Base-by-base conservation (phyloP, 805 yeast species). In the Hemisphaericaspora nanyangensis region DNA sequence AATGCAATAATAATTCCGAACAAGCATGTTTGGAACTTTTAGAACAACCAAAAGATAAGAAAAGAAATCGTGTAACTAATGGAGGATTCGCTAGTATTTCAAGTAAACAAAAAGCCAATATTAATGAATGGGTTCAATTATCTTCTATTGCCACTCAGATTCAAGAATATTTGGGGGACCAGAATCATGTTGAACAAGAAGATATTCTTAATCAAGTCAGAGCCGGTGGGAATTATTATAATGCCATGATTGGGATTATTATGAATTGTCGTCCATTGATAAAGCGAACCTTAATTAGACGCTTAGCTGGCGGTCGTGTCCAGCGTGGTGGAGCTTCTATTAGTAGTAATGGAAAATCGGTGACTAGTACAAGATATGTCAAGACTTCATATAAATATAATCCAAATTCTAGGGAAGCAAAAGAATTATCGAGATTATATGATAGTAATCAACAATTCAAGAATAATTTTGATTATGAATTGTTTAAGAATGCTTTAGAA, bases 211-310 rank as follows among this genome's bases (percentile, higher is more conserved):
- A 51, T 13, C 61, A 54, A 33, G 52, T 63, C 20, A 52, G 59
- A 24, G 49, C 51, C 25, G 59, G 61, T 42, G 53, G 59, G 18
- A 54, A 61, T 35, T 38, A 55, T 2, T 42, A 52, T 2, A 48
- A 53, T n/a, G 60, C 76, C 3, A 48, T 72, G 6, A 54, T 71
- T 6, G 65, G 64, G 36, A 51, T 72, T 1, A 54, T 72, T 3
- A 39, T 30, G 24, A 40, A 42, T 35, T 43, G 47, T 40, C 38
- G 35, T 10, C 34, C 45, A 6, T 31, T 12, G 17, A n/a, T 28
- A 3, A 30, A 10, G 8, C 17, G 15, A 25, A 28, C 12, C 13
- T 16, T 25, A 17, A n/a, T 28, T 10, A 13, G 8, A n/a, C 26
- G 20, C 19, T 29, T 20, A 7, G 36, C 16, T 13, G 58, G 63